Evolutionary conservation across 257 asterid genomes (phyloP).

Genomic region (Solanum habrochaites): DNA sequence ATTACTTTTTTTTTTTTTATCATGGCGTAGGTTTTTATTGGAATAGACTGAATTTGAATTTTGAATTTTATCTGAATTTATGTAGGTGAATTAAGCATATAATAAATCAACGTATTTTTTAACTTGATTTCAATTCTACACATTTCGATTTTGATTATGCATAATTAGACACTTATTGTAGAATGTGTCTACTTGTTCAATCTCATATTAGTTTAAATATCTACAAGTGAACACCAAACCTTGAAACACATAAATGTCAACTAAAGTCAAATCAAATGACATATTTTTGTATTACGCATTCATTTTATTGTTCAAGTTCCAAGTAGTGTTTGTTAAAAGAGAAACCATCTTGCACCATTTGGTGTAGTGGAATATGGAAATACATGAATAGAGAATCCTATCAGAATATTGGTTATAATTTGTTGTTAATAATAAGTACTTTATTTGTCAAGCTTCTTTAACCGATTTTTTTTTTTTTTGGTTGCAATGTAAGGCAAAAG

Average conservation of each 20-base stretch:
- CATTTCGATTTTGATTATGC: rapidly evolving
- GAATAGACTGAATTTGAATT: too few relatives aligned
- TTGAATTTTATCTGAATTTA: too few relatives aligned
- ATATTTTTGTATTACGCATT: too few relatives aligned
- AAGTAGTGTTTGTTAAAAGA: neutral
- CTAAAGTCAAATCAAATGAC: too few relatives aligned
- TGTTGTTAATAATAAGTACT: neutral
- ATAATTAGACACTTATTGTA: too few relatives aligned
- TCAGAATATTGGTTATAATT: too few relatives aligned
- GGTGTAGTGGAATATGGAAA: neutral
- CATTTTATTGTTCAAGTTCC: neutral
- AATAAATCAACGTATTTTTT: too few relatives aligned
- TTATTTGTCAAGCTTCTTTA: neutral
- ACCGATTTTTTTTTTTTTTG: too few relatives aligned
- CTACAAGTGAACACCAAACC: rapidly evolving
- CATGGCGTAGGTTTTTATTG: neutral
- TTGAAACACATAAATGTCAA: too few relatives aligned
- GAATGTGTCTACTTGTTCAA: too few relatives aligned
- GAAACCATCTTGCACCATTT: neutral
- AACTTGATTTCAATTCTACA: too few relatives aligned
- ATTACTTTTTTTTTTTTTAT: neutral
- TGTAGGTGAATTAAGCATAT: neutral
- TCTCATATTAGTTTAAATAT: too few relatives aligned
- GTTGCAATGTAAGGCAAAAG: neutral
- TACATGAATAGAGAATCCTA: neutral